phyloP scores from a whole-genome alignment of 2,329 filamentous ascomycete species.

The Calcarisporium arbuscula region DNA sequence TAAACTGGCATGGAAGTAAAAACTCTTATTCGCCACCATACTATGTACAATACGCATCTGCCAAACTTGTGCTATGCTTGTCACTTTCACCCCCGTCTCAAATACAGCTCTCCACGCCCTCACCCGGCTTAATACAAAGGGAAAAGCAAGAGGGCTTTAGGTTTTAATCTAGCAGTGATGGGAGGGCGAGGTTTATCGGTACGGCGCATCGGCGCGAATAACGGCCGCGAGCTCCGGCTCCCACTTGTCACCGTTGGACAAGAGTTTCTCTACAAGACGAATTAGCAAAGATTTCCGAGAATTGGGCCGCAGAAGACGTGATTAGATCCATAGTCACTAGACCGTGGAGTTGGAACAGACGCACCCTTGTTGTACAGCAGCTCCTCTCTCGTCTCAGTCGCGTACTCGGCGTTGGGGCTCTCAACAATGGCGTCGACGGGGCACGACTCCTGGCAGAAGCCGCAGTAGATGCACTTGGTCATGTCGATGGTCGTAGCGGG shows the following conservation, averaged over 20 bases:
- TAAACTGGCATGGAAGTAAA: no score
- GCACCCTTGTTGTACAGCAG: slow-evolving; percentile 87
- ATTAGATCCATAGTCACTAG: background rate
- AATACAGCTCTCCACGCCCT: background rate
- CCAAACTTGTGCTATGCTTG: no score
- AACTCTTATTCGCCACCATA: no score
- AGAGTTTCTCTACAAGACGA: slow-evolving; percentile 60
- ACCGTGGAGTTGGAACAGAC: slow-evolving; percentile 12
- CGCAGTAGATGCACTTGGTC: slow-evolving; percentile 99
- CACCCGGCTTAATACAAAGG: slow-evolving; percentile 9
- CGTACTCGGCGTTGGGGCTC: slow-evolving; percentile 57
- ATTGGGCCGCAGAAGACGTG: background rate
- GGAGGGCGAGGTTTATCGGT: slow-evolving; percentile 52
- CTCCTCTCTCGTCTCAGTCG: slow-evolving; percentile 74
- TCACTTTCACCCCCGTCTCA: no score
- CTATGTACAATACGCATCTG: slow-evolving; percentile 14
- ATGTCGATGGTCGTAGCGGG: slow-evolving; percentile 99
- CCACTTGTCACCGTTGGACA: slow-evolving; percentile 92
- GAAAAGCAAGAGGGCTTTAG: background rate
- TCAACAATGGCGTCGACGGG: slow-evolving; percentile 86
- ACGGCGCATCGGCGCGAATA: slow-evolving; percentile 89
- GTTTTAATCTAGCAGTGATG: background rate
- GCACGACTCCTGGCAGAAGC: slow-evolving; percentile 98
- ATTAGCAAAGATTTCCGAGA: slow-evolving; percentile 13
- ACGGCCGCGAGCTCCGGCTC: slow-evolving; percentile 92